A percentile compares a stretch with the other conserved stretches of the same genome.
These are phyloP conservation scores for Lojkania enalia DNA, from an alignment of 2,329 filamentous ascomycete species.

Conservation along the genomic window DNA sequence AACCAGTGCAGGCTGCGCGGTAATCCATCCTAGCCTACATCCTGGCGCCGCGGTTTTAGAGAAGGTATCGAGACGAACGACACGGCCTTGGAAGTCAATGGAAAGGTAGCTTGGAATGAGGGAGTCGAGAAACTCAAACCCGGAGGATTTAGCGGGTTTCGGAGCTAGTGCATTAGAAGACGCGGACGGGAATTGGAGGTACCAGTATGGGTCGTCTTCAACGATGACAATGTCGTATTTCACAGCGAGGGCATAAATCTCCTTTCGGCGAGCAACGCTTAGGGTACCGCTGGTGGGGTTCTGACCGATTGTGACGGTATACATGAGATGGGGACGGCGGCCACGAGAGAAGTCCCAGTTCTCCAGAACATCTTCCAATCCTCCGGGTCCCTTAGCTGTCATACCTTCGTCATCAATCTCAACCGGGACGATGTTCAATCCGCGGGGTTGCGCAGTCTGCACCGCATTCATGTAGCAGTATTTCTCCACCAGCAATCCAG, in stretches of 20 bases:
- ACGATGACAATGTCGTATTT: conserved; percentile 88
- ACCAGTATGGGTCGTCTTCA: conserved; percentile 97
- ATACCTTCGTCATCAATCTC: conserved; percentile 80
- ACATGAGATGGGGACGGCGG: conserved; percentile 79
- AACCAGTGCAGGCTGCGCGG: conserved; percentile 75
- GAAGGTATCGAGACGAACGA: conserved; percentile 89
- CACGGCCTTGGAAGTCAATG: conserved; percentile 82
- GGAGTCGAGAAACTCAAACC: conserved; percentile 79
- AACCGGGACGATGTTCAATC: conserved; percentile 73
- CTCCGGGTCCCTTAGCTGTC: conserved; percentile 70
- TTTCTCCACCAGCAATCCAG: conserved; percentile 77
- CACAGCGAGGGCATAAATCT: conserved; percentile 79
- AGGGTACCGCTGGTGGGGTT: conserved; percentile 83
- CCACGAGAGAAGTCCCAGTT: conserved; percentile 80
- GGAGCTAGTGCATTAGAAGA: conserved; percentile 38
- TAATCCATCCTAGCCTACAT: conserved; percentile 88
- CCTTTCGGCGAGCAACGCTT: conserved; percentile 70
- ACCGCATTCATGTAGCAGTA: conserved; percentile 82
- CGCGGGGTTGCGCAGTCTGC: conserved; percentile 66
- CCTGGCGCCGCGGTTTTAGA: conserved; percentile 92
- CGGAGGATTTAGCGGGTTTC: conserved; percentile 58
- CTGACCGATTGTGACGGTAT: conserved; percentile 89
- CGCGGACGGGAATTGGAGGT: conserved; percentile 83
- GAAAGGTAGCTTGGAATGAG: conserved; percentile 81
- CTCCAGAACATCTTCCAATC: conserved; percentile 74